Base-by-base conservation (phyloP, 2,329 filamentous ascomycete genomes). In the Aureobasidium melanogenum region DNA sequence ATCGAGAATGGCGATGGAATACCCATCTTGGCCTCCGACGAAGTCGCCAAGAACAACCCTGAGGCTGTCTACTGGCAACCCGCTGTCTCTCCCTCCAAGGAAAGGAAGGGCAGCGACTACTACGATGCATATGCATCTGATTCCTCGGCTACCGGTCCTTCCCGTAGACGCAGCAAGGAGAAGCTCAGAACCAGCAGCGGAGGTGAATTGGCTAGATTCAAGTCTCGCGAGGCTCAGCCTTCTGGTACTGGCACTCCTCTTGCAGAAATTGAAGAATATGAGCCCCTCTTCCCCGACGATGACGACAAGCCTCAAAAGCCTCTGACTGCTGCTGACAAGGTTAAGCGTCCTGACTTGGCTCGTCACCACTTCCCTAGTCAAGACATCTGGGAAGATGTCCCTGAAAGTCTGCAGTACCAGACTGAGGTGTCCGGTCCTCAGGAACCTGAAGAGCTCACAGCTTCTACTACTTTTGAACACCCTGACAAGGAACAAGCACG, bases 331-430 rank as follows among this genome's bases (percentile, higher is more conserved):
- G 76, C 76, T 34, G 80, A 84, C 62, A 80, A 80, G 65, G 77
- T 85, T 66, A 85, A 84, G 72, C 75, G 78, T 46, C 77, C 78
- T 30, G 77, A 75, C 57, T 71, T 79, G 62, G 75, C 76, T 56
- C 72, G 76, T 55, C 77, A 80, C 65, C 87, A 88, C 64, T 99
- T 99, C 74, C 94, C 94, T 1, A 97, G 92, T 73, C 88, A 92
- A 72, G 94, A 99, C 72, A 84, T 97, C 43, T 99, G 94, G 94
- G 94, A 99, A 76, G 95, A 99, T 72, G 88, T 91, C 0, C 94
- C 95, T 4, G 88, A 86, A 70, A 96, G 91, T 74, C 80, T 90
- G 57, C 86, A 94, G 69, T 85, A 84, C 52, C 77, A 82, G 36
- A 86, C 92, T 3, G 91, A 89, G 63, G 93, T 97, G 8, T 89